phyloP scores from a whole-genome alignment of 441 rosid genomes.

The Croton laevigatus region DNA sequence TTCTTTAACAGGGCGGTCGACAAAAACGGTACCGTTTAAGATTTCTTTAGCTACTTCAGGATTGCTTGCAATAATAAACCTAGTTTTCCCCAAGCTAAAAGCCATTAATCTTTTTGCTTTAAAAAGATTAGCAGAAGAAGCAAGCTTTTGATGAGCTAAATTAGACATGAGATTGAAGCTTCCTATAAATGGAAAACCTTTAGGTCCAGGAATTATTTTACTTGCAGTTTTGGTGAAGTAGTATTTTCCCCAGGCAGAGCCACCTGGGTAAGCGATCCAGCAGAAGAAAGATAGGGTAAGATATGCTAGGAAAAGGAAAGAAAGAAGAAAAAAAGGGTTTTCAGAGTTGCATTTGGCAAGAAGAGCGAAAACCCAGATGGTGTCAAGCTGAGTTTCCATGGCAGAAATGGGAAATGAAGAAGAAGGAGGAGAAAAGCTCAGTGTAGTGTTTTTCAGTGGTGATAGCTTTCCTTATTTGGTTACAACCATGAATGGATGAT shows the following conservation, averaged over 20 bases:
- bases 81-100: slow-evolving; percentile 47
- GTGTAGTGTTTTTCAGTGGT: neutral
- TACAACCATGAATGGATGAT: slow-evolving; percentile 22
- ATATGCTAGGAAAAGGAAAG: slow-evolving; percentile 32
- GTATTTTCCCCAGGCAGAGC: slow-evolving; percentile 53
- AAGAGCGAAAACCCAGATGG: slow-evolving; percentile 38
- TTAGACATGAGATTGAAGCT: slow-evolving; percentile 43
- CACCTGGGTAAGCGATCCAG: slow-evolving; percentile 45
- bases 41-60: slow-evolving; percentile 49
- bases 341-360: slow-evolving; percentile 32
- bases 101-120: slow-evolving; percentile 46
- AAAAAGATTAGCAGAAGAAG: slow-evolving; percentile 25
- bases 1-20: slow-evolving; percentile 50
- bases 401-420: neutral
- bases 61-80: slow-evolving; percentile 32
- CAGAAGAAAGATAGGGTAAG: slow-evolving; percentile 26
- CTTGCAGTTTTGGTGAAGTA: slow-evolving; percentile 8
- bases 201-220: slow-evolving; percentile 41
- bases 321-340: slow-evolving; percentile 22
- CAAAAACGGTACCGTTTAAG: slow-evolving; percentile 45
- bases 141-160: slow-evolving; percentile 43
- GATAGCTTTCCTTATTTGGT: slow-evolving; percentile 37
- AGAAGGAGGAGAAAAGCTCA: neutral
- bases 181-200: slow-evolving; percentile 43
- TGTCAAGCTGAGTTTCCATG: slow-evolving; percentile 40